These are phyloP conservation scores for Rhizophagus sp. DNA, from an alignment of 192 early-diverging fungal genomes.

Conservation along the genomic window DNA sequence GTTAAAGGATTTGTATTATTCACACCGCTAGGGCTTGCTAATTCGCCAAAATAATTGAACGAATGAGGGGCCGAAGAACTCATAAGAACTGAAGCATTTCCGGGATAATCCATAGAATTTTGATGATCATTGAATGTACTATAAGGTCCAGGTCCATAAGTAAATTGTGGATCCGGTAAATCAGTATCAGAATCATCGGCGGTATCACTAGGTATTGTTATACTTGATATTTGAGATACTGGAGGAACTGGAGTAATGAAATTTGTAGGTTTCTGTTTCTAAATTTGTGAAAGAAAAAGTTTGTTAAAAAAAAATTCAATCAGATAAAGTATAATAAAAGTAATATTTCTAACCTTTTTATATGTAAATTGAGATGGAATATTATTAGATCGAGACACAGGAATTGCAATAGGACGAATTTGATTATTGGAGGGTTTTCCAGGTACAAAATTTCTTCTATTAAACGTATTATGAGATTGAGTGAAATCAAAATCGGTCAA, in stretches of 20 bases:
- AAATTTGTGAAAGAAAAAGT: background rate
- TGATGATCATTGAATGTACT: conserved; percentile 12
- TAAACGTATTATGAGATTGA: background rate
- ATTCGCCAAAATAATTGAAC: background rate
- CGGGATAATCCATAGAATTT: background rate
- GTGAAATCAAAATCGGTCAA: background rate
- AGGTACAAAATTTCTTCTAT: background rate
- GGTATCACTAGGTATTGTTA: conserved; percentile 26
- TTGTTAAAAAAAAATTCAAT: background rate
- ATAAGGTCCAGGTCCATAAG: background rate
- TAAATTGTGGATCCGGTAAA: conserved; percentile 24
- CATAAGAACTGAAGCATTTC: background rate
- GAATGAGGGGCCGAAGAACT: background rate
- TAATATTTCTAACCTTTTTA: background rate
- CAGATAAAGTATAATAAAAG: background rate
- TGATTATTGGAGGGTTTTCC: background rate
- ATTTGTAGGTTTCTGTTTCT: background rate
- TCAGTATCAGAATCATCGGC: conserved; percentile 25
- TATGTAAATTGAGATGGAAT: background rate
- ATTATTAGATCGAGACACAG: background rate
- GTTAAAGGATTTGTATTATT: background rate
- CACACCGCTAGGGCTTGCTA: background rate
- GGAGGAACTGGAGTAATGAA: background rate
- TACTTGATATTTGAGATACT: background rate
- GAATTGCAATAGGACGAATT: background rate